These are phyloP conservation scores for Alternaria atra DNA, from an alignment of 2,329 filamentous ascomycete genomes.

Conservation along the genomic window DNA sequence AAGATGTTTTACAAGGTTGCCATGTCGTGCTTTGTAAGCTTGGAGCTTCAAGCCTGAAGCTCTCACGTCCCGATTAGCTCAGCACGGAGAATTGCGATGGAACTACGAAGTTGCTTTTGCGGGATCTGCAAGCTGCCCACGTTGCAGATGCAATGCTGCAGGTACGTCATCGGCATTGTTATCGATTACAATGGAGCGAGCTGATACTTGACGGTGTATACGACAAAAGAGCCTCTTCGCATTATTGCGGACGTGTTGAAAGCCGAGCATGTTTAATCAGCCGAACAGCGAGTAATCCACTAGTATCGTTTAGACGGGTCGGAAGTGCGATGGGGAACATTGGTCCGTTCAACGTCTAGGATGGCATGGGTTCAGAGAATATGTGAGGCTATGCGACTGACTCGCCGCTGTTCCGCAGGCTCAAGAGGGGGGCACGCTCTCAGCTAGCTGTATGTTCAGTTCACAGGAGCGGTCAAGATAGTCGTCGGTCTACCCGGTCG, in stretches of 20 bases:
- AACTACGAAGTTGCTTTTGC: neutral
- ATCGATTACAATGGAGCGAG: neutral
- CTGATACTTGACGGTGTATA: neutral
- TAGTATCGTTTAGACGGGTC: neutral
- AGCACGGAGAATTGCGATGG: slow-evolving; percentile 1
- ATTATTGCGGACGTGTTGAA: neutral
- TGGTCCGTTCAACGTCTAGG: neutral
- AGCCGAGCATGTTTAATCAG: neutral
- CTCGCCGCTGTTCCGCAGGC: neutral
- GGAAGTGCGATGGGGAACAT: neutral
- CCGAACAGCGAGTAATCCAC: neutral
- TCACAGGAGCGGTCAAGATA: neutral
- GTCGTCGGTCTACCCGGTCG: neutral
- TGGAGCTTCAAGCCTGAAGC: neutral
- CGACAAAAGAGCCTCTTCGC: neutral
- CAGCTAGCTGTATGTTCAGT: neutral
- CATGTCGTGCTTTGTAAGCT: neutral
- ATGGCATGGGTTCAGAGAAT: neutral
- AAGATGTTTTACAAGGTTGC: neutral
- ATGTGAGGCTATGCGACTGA: neutral
- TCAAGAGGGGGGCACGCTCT: neutral
- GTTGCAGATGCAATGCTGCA: neutral
- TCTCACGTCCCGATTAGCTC: neutral
- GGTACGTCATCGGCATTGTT: slow-evolving; percentile 4
- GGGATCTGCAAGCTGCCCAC: neutral